These are phyloP conservation scores for Candida anglica DNA, from an alignment of 805 yeast species.

Conservation along the genomic window DNA sequence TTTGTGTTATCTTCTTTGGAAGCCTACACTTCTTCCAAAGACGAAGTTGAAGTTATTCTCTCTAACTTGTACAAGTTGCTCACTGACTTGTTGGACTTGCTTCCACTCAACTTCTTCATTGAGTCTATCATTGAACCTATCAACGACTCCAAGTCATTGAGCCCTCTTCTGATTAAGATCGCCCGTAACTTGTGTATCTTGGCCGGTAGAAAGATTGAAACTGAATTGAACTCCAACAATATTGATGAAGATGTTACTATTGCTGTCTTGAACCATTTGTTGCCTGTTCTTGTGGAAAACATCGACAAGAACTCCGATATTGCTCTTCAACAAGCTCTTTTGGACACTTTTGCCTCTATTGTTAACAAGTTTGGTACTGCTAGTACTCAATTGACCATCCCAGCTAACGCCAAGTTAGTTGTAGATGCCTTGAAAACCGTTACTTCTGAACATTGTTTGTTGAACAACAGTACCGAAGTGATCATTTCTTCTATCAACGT, in stretches of 20 bases:
- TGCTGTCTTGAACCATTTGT: constrained; percentile 48
- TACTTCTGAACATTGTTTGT: constrained; percentile 49
- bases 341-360: constrained; percentile 63
- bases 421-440: constrained; percentile 47
- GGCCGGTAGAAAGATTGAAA: constrained; percentile 63
- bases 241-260: constrained; percentile 42
- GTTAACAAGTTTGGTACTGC: constrained; percentile 56
- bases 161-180: constrained; percentile 44
- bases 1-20: constrained; percentile 37
- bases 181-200: constrained; percentile 61
- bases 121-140: constrained; percentile 48
- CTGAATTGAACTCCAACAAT: constrained; percentile 49
- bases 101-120: constrained; percentile 75
- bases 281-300: constrained; percentile 46
- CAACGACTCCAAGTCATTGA: constrained; percentile 22
- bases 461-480: constrained; percentile 54
- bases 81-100: constrained; percentile 57
- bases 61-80: constrained; percentile 47
- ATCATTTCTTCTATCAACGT: constrained; percentile 71
- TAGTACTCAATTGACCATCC: constrained; percentile 15
- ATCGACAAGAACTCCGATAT: constrained; percentile 30
- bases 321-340: constrained; percentile 61
- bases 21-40: constrained; percentile 15
- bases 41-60: constrained; percentile 8
- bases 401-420: constrained; percentile 44